These are phyloP conservation scores for Leptographium radiaticola DNA, from an alignment of 2,329 filamentous ascomycete genomes.

Conservation along the genomic window DNA sequence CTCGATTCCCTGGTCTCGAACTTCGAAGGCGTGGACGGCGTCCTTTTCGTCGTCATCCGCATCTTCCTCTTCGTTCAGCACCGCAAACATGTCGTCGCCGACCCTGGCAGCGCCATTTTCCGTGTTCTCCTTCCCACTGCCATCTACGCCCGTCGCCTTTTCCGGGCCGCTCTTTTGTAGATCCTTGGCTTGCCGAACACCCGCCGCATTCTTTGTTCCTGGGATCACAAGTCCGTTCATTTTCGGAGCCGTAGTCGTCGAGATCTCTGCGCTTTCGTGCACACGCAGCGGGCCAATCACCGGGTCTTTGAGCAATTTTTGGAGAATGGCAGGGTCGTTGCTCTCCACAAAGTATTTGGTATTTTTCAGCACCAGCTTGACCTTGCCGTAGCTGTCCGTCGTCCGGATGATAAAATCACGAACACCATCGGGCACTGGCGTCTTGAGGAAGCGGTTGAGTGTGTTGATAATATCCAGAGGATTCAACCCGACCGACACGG, in stretches of 20 bases:
- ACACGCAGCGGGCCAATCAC: constrained; percentile 70
- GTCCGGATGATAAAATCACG: constrained; percentile 68
- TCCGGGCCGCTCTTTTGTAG: constrained; percentile 1
- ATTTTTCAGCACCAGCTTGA: constrained; percentile 87
- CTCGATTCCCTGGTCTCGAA: constrained; percentile 70
- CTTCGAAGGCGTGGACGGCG: constrained; percentile 87
- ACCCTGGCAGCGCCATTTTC: background rate
- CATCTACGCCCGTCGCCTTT: background rate
- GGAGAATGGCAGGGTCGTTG: constrained; percentile 72
- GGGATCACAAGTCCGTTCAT: constrained; percentile 83
- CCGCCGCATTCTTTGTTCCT: constrained; percentile 85
- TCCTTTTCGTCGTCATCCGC: constrained; percentile 73
- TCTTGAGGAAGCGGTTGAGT: constrained; percentile 80
- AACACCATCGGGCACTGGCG: constrained; percentile 68
- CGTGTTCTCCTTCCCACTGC: background rate
- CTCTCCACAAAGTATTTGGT: constrained; percentile 93
- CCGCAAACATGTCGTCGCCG: constrained; percentile 38
- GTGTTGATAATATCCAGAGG: constrained; percentile 83
- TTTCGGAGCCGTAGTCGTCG: constrained; percentile 70
- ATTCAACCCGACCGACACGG: constrained; percentile 84
- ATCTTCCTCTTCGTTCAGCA: constrained; percentile 54
- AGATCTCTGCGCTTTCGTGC: constrained; percentile 52
- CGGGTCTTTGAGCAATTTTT: constrained; percentile 72
- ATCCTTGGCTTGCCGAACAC: constrained; percentile 58
- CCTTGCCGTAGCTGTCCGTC: constrained; percentile 79